Evolutionary conservation across 192 early-diverging fungal species (phyloP).

Genomic region (Gryganskiella cystojenkinii): DNA sequence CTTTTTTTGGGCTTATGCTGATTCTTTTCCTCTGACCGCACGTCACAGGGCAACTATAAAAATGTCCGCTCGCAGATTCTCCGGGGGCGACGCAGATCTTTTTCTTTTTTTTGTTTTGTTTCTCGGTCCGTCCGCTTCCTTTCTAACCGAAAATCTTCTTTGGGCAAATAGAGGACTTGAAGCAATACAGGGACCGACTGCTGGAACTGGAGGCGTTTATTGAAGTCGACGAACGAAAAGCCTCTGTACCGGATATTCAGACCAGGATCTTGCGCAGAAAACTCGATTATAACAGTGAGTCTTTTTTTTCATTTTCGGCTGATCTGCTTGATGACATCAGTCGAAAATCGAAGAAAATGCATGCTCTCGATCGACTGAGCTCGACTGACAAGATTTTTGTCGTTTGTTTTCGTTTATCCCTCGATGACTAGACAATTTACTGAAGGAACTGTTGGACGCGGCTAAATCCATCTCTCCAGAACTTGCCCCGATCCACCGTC

Average conservation of each 20-base stretch:
- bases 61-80: constrained; percentile 2
- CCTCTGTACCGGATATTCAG: constrained; percentile 53
- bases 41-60: neutral
- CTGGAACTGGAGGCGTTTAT: constrained; percentile 69
- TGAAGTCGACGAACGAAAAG: constrained; percentile 52
- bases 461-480: constrained; percentile 73
- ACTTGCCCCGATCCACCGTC: constrained; percentile 77
- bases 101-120: constrained; percentile 7
- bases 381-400: neutral
- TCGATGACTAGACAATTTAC: constrained; percentile 49
- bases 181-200: constrained; percentile 69
- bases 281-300: constrained; percentile 40
- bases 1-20: neutral
- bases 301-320: constrained; percentile 10
- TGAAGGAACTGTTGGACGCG: constrained; percentile 64
- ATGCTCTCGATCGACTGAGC: neutral
- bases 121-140: constrained; percentile 13
- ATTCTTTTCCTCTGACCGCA: constrained; percentile 6
- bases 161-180: constrained; percentile 61
- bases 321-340: constrained; percentile 4
- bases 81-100: neutral
- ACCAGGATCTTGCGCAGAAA: constrained; percentile 58
- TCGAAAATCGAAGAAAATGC: constrained; percentile 22
- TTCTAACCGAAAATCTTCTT: neutral
- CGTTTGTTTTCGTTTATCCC: neutral